These are phyloP conservation scores for Eustoma russellianum DNA, from an alignment of 257 asterid genomes.

Conservation along the genomic window DNA sequence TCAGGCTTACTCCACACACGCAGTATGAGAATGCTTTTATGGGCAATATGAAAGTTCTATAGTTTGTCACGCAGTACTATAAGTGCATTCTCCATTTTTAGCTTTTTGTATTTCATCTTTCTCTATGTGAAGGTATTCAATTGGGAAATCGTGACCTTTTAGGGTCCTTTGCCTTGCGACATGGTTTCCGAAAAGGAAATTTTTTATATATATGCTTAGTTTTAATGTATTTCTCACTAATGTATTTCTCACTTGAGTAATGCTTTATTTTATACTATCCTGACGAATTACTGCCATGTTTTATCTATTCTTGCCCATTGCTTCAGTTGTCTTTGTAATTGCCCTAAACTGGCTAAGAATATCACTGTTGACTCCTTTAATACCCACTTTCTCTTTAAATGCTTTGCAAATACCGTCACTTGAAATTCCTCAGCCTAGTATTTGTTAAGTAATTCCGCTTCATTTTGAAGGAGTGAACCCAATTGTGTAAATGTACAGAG, in stretches of 20 bases:
- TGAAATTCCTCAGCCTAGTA: too few relatives aligned
- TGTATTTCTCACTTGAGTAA: background rate
- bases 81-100: too few relatives aligned
- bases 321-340: background rate
- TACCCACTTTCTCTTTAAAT: too few relatives aligned
- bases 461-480: too few relatives aligned
- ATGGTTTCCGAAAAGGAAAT: constrained; percentile 1
- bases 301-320: background rate
- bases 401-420: too few relatives aligned
- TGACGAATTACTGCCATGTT: background rate
- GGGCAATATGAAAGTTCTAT: too few relatives aligned
- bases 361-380: background rate
- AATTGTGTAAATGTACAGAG: too few relatives aligned
- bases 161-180: background rate
- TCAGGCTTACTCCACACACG: too few relatives aligned
- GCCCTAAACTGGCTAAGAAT: background rate
- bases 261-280: background rate
- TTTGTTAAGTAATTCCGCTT: too few relatives aligned
- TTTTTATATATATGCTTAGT: background rate
- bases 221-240: background rate
- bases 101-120: too few relatives aligned
- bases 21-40: too few relatives aligned
- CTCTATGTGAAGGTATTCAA: background rate
- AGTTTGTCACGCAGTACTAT: too few relatives aligned
- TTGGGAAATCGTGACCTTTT: background rate